Conservation (phyloP, 805 yeast species). For the Candida maris region DNA sequence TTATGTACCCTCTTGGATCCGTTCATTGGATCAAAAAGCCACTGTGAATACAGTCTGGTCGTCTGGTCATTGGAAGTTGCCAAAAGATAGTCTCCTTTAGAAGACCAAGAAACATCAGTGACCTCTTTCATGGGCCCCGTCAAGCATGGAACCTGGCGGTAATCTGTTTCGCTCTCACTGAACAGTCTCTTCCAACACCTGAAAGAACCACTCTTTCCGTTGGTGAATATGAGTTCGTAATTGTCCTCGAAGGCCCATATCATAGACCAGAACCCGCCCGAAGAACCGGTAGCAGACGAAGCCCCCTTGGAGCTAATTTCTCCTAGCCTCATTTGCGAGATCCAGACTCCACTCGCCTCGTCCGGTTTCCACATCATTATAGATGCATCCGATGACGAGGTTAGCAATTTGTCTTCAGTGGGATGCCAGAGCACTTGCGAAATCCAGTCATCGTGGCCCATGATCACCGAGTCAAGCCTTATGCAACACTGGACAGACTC, state of each 20-base stretch:
- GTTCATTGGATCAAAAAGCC: constrained; percentile 35
- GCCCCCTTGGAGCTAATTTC: constrained; percentile 96
- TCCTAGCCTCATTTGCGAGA: constrained; percentile 75
- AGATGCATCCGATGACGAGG: constrained; percentile 91
- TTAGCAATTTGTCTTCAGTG: constrained; percentile 54
- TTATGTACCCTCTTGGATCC: constrained; percentile 29
- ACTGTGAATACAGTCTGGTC: constrained; percentile 73
- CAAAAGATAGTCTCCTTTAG: constrained; percentile 60
- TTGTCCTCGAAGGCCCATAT: constrained; percentile 55
- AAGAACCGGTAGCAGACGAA: constrained; percentile 95
- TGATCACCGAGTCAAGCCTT: constrained; percentile 84
- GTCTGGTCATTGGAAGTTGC: constrained; percentile 92
- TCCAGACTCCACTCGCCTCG: constrained; percentile 82
- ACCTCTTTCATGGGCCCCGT: constrained; percentile 75
- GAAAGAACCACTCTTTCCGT: constrained; percentile 92
- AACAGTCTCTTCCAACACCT: constrained; percentile 56
- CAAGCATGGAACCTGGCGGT: constrained; percentile 46
- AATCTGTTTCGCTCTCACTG: constrained; percentile 26
- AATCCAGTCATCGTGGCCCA: constrained; percentile 99
- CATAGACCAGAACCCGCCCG: constrained; percentile 60
- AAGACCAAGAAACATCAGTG: constrained; percentile 78
- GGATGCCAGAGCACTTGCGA: constrained; percentile 83
- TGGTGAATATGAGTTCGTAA: constrained; percentile 61
- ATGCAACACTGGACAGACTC: constrained; percentile 45
- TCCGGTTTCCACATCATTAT: constrained; percentile 95